phyloP scores from a whole-genome alignment of 768 basidiomycete genomes.

The Lyophyllum decastes region DNA sequence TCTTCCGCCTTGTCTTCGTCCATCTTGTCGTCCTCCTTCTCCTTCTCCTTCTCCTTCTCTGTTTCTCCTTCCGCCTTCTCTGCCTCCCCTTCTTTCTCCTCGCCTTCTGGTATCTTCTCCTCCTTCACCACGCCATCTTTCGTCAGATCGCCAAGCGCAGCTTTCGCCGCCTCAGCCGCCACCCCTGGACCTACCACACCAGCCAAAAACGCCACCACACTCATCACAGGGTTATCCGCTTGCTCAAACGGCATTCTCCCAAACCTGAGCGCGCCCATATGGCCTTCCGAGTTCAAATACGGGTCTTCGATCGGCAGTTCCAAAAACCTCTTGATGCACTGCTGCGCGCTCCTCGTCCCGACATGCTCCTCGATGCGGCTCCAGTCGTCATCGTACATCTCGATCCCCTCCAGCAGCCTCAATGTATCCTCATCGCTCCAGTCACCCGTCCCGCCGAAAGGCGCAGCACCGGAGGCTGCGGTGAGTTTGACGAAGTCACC shows the following conservation, averaged over 20 bases:
- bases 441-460: slow-evolving; percentile 43
- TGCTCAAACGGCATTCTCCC: slow-evolving; percentile 89
- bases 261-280: slow-evolving; percentile 74
- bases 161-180: slow-evolving; percentile 92
- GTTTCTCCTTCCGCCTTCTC: slow-evolving; percentile 26
- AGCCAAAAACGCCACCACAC: slow-evolving; percentile 95
- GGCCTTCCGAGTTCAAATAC: slow-evolving; percentile 78
- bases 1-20: slow-evolving; percentile 41
- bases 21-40: slow-evolving; percentile 48
- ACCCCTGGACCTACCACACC: slow-evolving; percentile 89
- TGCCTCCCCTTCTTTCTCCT: slow-evolving; percentile 1
- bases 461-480: slow-evolving; percentile 36
- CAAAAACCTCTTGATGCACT: slow-evolving; percentile 94
- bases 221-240: slow-evolving; percentile 98
- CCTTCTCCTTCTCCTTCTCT: slow-evolving; percentile 25
- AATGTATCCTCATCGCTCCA: slow-evolving; percentile 94
- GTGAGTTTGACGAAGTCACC: slow-evolving; percentile 95
- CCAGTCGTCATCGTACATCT: slow-evolving; percentile 99
- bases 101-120: slow-evolving; percentile 25
- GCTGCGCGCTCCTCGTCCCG: slow-evolving; percentile 86
- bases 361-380: slow-evolving; percentile 91
- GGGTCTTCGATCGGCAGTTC: slow-evolving; percentile 96
- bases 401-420: slow-evolving; percentile 89
- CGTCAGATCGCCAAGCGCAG: slow-evolving; percentile 79
- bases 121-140: slow-evolving; percentile 36